Evolutionary conservation across 345 rosid genomes (phyloP), one percentile per base, ranked within the genome.

Genomic region (Gossypium raimondii): DNA sequence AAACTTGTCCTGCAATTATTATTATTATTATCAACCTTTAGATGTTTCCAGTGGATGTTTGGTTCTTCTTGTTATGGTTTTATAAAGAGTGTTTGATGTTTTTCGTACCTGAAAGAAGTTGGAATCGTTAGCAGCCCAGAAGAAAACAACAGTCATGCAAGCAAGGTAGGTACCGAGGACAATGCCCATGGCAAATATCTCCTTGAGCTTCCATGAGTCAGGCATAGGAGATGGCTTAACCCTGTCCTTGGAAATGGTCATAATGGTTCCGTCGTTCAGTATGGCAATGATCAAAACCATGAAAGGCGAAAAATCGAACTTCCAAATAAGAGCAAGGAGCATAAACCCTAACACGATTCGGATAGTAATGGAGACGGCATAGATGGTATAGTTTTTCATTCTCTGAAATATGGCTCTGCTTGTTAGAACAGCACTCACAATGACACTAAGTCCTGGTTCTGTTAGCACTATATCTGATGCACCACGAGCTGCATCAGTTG

Each of bases 341-440:
- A 92, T 55, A 68, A 94, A 94, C 11, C 97, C 97, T 58, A 92
- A 74, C 76, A 94, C 97, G 38, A 94, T 87, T 76, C 97, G 92
- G 74, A 93, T 89, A 1, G 97, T 93, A 59, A 93, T 88, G 12
- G 98, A 92, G 70, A 93, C 98, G 13, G 98, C 98, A 81, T 93
- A 93, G 70, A 92, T 93, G 65, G 98, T 93, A 85, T 93, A 93
- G 81, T 93, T 93, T 83, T 93, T 93, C 98, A 93, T 93, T 78
- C 98, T 87, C 79, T 94, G 98, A 79, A 94, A 94, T 80, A 92
- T 94, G 47, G 98, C 98, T 77, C 97, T 84, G 77, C 98, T 94
- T 22, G 98, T 94, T 70, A 94, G 64, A 70, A 94, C 98, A 41
- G 97, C 98, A 78, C 93, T 89, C 20, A 94, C 85, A 43, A 94